phyloP scores from a whole-genome alignment of 345 rosid species.

The Luvunga scandens region DNA sequence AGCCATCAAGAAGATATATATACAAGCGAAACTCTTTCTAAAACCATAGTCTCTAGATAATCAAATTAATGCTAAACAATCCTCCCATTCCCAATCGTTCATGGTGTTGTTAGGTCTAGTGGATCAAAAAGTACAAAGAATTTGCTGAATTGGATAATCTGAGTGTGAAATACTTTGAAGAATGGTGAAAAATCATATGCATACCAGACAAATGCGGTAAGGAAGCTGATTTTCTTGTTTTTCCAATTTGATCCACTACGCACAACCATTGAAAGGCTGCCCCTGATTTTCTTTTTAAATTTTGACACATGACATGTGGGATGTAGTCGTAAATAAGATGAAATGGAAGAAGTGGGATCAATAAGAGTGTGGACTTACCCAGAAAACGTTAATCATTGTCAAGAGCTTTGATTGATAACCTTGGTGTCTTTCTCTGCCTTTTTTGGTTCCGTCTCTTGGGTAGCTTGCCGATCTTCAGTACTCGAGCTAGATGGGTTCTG shows the following conservation, averaged over 20 bases:
- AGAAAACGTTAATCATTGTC: neutral
- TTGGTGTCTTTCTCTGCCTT: constrained; percentile 29
- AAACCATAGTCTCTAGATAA: neutral
- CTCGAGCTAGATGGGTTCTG: constrained; percentile 56
- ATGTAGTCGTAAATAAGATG: neutral
- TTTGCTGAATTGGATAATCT: neutral
- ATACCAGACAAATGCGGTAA: neutral
- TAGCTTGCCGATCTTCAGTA: constrained; percentile 51
- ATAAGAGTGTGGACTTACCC: neutral
- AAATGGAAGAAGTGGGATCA: neutral
- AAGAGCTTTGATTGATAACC: constrained; percentile 3
- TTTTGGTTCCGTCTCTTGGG: constrained; percentile 41
- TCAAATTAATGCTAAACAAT: neutral
- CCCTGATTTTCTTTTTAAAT: neutral
- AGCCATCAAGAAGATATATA: neutral
- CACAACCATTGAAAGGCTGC: neutral
- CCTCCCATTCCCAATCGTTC: neutral
- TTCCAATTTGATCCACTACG: neutral
- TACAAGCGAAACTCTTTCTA: neutral
- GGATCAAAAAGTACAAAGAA: neutral
- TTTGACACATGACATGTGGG: neutral
- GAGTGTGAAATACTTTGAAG: neutral
- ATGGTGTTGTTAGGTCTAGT: neutral
- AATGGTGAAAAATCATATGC: neutral
- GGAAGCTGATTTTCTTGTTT: neutral